These are phyloP conservation scores for Pleurotus platypus DNA, from an alignment of 768 basidiomycete genomes.

Conservation along the genomic window DNA sequence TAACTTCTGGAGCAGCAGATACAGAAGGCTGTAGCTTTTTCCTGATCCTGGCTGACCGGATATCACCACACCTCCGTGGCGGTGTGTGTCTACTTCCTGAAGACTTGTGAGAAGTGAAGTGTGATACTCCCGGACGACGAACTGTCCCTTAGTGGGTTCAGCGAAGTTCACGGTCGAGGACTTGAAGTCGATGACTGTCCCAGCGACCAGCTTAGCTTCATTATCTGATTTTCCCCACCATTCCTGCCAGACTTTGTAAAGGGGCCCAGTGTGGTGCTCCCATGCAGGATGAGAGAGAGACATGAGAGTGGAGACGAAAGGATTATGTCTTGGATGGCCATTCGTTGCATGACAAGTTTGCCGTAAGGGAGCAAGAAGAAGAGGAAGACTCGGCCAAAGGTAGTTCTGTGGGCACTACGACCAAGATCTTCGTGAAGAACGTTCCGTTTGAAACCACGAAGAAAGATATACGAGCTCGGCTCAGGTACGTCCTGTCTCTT, in stretches of 20 bases:
- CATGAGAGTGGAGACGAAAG: constrained; percentile 21
- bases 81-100: not conserved
- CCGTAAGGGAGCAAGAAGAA: constrained; percentile 76
- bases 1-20: not conserved
- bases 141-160: not conserved
- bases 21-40: not conserved
- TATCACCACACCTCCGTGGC: not conserved
- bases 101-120: not conserved
- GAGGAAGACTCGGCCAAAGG: constrained; percentile 31
- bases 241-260: no score
- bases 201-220: no score
- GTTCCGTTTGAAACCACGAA: constrained; percentile 94
- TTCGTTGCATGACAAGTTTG: constrained; percentile 77
- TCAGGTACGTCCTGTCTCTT: constrained; percentile 53
- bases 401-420: constrained; percentile 47
- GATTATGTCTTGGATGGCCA: constrained; percentile 88
- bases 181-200: no score
- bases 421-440: constrained; percentile 96
- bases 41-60: not conserved
- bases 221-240: no score
- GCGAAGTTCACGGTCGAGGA: no score
- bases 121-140: not conserved
- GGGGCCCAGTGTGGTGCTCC: no score
- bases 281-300: no score
- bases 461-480: constrained; percentile 87